Conservation (phyloP, 2,329 filamentous ascomycete species). For the Talaromyces amestolkiae region DNA sequence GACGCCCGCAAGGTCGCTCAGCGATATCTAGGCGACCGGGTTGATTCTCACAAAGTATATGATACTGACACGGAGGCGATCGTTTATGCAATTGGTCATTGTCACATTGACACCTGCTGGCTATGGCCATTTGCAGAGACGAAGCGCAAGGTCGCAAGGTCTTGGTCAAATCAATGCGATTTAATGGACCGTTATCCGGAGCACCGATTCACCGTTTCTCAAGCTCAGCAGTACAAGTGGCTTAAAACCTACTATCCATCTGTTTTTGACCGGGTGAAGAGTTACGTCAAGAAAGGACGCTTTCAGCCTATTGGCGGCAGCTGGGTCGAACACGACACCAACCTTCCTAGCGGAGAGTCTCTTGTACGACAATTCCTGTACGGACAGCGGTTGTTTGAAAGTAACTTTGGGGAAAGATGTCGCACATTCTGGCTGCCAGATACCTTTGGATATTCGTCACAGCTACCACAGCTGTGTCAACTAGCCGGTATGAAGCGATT, state of each 20-base stretch:
- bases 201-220: slow-evolving; percentile 85
- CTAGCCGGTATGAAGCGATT: slow-evolving; percentile 95
- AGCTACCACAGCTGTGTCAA: slow-evolving; percentile 89
- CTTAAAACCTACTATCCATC: slow-evolving; percentile 84
- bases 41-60: slow-evolving; percentile 84
- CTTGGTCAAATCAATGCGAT: slow-evolving; percentile 95
- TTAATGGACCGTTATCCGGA: slow-evolving; percentile 94
- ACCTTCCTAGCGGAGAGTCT: slow-evolving; percentile 92
- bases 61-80: slow-evolving; percentile 69
- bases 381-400: slow-evolving; percentile 91
- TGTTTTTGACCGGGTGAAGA: slow-evolving; percentile 85
- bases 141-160: slow-evolving; percentile 90
- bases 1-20: slow-evolving; percentile 79
- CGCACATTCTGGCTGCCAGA: slow-evolving; percentile 97
- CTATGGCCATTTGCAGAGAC: slow-evolving; percentile 98
- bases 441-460: slow-evolving; percentile 95
- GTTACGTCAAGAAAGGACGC: slow-evolving; percentile 81
- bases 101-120: slow-evolving; percentile 98
- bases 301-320: slow-evolving; percentile 96
- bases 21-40: slow-evolving; percentile 74
- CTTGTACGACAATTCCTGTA: slow-evolving; percentile 92
- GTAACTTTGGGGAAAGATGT: slow-evolving; percentile 82
- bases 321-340: slow-evolving; percentile 99
- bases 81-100: slow-evolving; percentile 89
- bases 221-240: slow-evolving; percentile 98